Evolutionary conservation across 2,329 filamentous ascomycete species (phyloP).

Genomic region (Microcyclosporella mali): DNA sequence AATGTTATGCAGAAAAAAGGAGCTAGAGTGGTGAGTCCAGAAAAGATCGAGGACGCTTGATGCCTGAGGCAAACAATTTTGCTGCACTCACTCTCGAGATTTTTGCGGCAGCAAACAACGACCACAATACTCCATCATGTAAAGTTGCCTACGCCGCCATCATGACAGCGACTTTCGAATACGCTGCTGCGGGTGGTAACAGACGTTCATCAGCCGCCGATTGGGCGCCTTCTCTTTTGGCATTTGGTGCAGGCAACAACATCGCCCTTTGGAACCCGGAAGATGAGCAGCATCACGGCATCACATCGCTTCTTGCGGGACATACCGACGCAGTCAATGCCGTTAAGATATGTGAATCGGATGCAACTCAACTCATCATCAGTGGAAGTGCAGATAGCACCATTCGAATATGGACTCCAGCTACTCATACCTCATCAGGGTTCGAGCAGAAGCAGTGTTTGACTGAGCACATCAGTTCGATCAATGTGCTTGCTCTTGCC

Average conservation of each 20-base stretch:
- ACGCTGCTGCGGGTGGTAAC: conserved; percentile 77
- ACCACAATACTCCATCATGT: too few relatives aligned
- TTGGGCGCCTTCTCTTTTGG: conserved; percentile 70
- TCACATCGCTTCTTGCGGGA: conserved; percentile 62
- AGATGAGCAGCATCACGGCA: conserved; percentile 48
- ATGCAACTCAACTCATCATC: conserved; percentile 55
- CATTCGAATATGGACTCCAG: conserved; percentile 56
- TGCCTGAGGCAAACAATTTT: too few relatives aligned
- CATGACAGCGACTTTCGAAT: conserved; percentile 27
- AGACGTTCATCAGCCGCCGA: conserved; percentile 83
- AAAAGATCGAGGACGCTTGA: too few relatives aligned
- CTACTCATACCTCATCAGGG: conserved; percentile 17
- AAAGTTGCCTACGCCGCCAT: neutral
- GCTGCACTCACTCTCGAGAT: too few relatives aligned
- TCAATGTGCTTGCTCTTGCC: conserved; percentile 58
- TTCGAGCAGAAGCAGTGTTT: conserved; percentile 47
- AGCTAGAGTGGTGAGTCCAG: neutral
- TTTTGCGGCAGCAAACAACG: too few relatives aligned
- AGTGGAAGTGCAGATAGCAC: conserved; percentile 77
- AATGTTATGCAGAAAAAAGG: neutral
- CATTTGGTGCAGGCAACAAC: conserved; percentile 83
- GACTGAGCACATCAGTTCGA: conserved; percentile 62
- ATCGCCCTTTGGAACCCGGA: conserved; percentile 80
- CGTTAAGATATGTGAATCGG: conserved; percentile 65
- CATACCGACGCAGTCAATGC: conserved; percentile 78